These are phyloP conservation scores for Uronychia binucleata DNA, from an alignment of 73 alveolate species.

Conservation along the genomic window DNA sequence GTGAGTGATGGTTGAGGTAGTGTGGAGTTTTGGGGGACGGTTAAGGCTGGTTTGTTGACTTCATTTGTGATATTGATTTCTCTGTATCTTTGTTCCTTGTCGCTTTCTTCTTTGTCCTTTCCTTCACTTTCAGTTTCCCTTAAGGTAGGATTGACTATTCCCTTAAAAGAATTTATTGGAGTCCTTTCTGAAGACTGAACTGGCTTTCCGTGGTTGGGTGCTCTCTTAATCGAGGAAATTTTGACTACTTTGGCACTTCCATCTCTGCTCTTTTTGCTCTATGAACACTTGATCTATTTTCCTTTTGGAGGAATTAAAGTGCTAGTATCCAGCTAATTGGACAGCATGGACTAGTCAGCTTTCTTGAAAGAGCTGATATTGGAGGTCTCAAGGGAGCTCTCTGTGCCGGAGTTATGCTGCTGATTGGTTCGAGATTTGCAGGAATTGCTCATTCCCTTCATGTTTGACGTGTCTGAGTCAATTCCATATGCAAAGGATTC, in stretches of 20 bases:
- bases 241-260: background rate
- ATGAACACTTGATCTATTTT: background rate
- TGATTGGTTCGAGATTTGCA: background rate
- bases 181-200: background rate
- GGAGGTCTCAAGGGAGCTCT: background rate
- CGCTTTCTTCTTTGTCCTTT: background rate
- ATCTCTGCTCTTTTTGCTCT: background rate
- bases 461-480: background rate
- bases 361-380: background rate
- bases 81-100: background rate
- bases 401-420: background rate
- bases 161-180: no score
- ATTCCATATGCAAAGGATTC: background rate
- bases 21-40: background rate
- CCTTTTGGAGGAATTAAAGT: background rate
- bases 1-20: background rate
- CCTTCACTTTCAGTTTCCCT: background rate
- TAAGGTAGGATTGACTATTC: background rate
- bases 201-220: background rate
- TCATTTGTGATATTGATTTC: background rate
- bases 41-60: background rate
- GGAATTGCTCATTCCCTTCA: background rate
- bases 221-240: background rate
- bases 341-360: background rate
- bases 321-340: background rate